Evolutionary conservation across 1,284 basidiomycete genomes (phyloP).

Genomic region (Ganoderma leucocontextum): DNA sequence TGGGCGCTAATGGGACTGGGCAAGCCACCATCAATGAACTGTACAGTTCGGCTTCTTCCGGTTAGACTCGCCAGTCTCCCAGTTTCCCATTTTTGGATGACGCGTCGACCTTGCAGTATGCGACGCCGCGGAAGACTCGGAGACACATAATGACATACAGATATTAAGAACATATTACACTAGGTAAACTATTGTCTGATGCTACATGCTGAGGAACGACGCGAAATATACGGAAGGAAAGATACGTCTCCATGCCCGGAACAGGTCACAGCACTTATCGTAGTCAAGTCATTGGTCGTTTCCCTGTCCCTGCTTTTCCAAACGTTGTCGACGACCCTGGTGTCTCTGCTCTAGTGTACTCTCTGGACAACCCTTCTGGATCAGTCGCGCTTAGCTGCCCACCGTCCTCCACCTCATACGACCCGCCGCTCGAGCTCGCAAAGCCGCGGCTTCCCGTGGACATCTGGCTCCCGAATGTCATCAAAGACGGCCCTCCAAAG

Average conservation of each 20-base stretch:
- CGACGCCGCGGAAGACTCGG: too few species aligned
- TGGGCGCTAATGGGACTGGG: constrained; percentile 34
- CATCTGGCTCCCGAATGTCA: constrained; percentile 31
- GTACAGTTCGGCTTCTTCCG: constrained; percentile 44
- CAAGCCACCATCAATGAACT: constrained; percentile 46
- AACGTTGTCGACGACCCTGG: constrained; percentile 29
- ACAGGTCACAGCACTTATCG: neutral
- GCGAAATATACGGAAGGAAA: neutral
- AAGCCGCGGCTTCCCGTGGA: constrained; percentile 18
- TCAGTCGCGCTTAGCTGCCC: constrained; percentile 5
- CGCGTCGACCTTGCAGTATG: too few species aligned
- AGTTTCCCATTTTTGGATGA: neutral
- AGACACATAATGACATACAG: neutral
- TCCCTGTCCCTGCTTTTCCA: constrained; percentile 12
- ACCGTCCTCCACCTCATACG: constrained; percentile 6
- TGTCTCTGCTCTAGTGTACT: constrained; percentile 23
- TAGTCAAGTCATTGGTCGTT: neutral
- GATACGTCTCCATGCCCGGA: neutral
- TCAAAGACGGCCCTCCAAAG: constrained; percentile 33
- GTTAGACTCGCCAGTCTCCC: constrained; percentile 18
- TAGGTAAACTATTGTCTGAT: neutral
- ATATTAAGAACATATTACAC: neutral
- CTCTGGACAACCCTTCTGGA: constrained; percentile 12
- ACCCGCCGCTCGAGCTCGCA: constrained; percentile 13
- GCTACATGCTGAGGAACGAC: neutral